Evolutionary conservation across 257 asterid genomes (phyloP), one percentile per base, ranked within the genome.

Genomic region (Nicotiana otophora): DNA sequence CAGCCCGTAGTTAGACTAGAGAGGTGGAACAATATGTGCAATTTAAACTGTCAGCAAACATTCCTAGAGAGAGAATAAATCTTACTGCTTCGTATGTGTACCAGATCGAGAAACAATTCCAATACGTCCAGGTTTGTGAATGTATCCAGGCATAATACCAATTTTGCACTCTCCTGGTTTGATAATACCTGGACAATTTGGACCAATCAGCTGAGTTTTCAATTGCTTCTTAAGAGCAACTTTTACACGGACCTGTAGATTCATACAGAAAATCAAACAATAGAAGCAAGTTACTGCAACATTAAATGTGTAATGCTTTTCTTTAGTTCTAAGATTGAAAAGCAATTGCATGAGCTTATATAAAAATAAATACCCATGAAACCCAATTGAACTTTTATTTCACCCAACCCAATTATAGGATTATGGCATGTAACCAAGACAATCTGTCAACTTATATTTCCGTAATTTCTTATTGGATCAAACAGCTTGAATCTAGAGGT

Each of bases 131-230:
- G 98, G 98, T 86, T 96, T 96, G 90, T 96, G 99, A 86, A 96
- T 96, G 90, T 94, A 94, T 83, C 99, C 99, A 42, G 98, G 99
- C 99, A 96, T 96, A 84, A 96, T 96, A 64, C 99, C 99, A 46
- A 94, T 94, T 86, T 96, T 96, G 89, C 99, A 96, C 87, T 96
- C 98, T 83, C 99, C 99, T 30, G 99, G 99, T 88, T 96, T 96
- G 89, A 94, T 96, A 75, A 96, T 96, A 76, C 99, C 99, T 11
- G 99, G 99, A 85, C 99, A 96, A 84, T 96, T 96, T 60, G 99
- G 99, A 83, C 98, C 98, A 80, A 96, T 94, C 55, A 96, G 93
- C 69, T 94, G 92, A 75, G 99, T 96, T 88, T 91, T 94, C 11
- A 97, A 90, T 85, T 96, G 98, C 83, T 86, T 72, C 85, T 93